Conservation (phyloP, 352 stramenopile genomes). For the Bremia lactucae region DNA sequence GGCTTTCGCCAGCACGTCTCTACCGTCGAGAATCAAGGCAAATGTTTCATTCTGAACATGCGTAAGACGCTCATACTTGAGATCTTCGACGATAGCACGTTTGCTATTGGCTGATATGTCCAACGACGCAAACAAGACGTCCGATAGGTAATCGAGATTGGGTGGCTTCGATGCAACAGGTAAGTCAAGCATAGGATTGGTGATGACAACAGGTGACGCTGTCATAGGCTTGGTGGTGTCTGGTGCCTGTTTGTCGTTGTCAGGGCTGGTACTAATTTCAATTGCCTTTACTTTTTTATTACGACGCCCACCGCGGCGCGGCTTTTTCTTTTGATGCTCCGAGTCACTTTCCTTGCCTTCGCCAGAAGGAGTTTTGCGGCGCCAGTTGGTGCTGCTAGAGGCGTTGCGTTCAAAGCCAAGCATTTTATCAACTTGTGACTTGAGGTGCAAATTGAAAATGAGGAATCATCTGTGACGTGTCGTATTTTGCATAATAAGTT, state of each 20-base stretch:
- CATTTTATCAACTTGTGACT: no score
- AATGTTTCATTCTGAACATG: conserved; percentile 85
- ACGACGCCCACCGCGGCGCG: conserved; percentile 36
- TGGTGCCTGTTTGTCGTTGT: not conserved
- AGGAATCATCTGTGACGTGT: conserved; percentile 3
- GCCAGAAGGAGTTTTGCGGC: conserved; percentile 19
- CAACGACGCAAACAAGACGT: conserved; percentile 43
- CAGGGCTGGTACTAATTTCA: not conserved
- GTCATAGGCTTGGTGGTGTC: conserved; percentile 3
- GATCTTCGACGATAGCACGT: conserved; percentile 60
- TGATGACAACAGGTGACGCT: not conserved
- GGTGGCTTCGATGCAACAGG: conserved; percentile 11
- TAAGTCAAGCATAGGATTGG: no score
- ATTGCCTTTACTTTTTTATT: conserved; percentile 11
- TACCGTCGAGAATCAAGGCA: conserved; percentile 45
- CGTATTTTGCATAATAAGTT: conserved; percentile 1
- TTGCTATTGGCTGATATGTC: conserved; percentile 49
- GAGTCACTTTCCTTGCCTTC: conserved; percentile 30
- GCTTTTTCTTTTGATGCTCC: conserved; percentile 47
- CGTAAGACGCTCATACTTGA: conserved; percentile 84
- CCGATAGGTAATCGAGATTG: conserved; percentile 42
- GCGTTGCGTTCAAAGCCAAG: no score
- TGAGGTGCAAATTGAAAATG: conserved; percentile 4
- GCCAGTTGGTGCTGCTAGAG: conserved; percentile 18
- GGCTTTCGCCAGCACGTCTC: conserved; percentile 86